These are phyloP conservation scores for Cephaloascus fragrans DNA, from an alignment of 805 yeast species.

Conservation along the genomic window DNA sequence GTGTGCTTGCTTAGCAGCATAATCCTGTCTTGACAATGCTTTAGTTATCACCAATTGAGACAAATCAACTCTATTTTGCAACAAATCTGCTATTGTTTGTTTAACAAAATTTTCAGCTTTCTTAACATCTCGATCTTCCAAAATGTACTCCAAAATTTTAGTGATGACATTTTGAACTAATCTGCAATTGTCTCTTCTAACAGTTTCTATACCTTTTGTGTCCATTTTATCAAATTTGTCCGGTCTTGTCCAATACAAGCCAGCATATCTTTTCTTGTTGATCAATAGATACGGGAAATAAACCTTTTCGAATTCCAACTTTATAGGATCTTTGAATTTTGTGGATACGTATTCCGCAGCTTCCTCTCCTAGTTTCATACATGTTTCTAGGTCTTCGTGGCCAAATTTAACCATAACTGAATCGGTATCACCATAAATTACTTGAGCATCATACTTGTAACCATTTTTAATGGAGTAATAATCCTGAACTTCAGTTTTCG, in stretches of 20 bases:
- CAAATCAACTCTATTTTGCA: conserved; percentile 87
- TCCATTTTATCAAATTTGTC: conserved; percentile 95
- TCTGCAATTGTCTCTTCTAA: conserved; percentile 94
- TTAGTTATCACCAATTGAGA: conserved; percentile 92
- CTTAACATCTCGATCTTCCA: conserved; percentile 79
- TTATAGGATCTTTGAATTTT: conserved; percentile 76
- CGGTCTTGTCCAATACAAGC: conserved; percentile 90
- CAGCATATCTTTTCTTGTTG: conserved; percentile 96
- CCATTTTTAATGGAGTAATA: conserved; percentile 78
- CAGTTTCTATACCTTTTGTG: conserved; percentile 97
- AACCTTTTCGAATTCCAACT: conserved; percentile 92
- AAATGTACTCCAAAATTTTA: conserved; percentile 71
- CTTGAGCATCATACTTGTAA: conserved; percentile 73
- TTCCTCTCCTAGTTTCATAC: conserved; percentile 89
- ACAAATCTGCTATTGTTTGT: conserved; percentile 76
- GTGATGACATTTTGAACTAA: conserved; percentile 92
- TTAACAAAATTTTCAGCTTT: conserved; percentile 83
- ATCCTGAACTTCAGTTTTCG: conserved; percentile 78
- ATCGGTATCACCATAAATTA: conserved; percentile 97
- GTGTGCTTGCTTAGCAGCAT: conserved; percentile 95
- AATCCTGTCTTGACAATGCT: conserved; percentile 80
- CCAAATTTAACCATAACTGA: conserved; percentile 99
- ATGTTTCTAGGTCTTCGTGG: conserved; percentile 60
- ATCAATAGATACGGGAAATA: conserved; percentile 90
- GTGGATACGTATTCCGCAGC: conserved; percentile 87